Evolutionary conservation across 371 early-diverging fungal species (phyloP).

Genomic region (Ordospora colligata): DNA sequence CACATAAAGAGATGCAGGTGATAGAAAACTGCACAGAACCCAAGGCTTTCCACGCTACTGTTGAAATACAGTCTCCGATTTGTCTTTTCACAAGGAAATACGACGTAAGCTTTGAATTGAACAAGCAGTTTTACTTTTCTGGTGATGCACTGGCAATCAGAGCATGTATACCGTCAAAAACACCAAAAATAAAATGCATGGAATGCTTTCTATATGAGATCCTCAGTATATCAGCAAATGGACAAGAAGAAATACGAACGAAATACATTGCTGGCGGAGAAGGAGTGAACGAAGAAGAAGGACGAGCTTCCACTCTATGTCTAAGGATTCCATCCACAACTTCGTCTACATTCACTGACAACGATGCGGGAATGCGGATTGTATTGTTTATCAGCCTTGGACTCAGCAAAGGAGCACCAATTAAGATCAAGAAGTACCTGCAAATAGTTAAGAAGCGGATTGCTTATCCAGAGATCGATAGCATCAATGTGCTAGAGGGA

Average conservation of each 20-base stretch:
- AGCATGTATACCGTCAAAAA: not conserved
- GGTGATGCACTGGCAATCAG: slow-evolving; percentile 7
- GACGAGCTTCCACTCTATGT: not conserved
- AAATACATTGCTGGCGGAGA: slow-evolving; percentile 18
- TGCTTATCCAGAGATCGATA: slow-evolving; percentile 8
- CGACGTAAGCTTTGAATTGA: slow-evolving; percentile 5
- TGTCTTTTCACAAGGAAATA: slow-evolving; percentile 12
- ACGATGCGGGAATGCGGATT: not conserved
- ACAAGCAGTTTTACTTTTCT: slow-evolving; percentile 20
- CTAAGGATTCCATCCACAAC: slow-evolving; percentile 31
- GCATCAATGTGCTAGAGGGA: slow-evolving; percentile 28
- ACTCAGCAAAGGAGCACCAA: slow-evolving; percentile 11
- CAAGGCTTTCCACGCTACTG: not conserved
- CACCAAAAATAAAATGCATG: slow-evolving; percentile 9
- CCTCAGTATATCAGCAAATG: not conserved
- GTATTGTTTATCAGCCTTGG: slow-evolving; percentile 21
- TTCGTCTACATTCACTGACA: slow-evolving; percentile 1
- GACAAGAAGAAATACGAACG: slow-evolving; percentile 10
- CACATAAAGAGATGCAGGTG: not conserved
- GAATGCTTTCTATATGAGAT: slow-evolving; percentile 34
- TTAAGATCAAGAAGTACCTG: slow-evolving; percentile 25
- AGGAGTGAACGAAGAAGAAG: not conserved
- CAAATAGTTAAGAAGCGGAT: slow-evolving; percentile 12
- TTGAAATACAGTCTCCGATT: slow-evolving; percentile 12
- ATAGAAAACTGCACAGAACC: not conserved